These are phyloP conservation scores for Citrus cavaleriei DNA, from an alignment of 345 rosid genomes.

Conservation along the genomic window DNA sequence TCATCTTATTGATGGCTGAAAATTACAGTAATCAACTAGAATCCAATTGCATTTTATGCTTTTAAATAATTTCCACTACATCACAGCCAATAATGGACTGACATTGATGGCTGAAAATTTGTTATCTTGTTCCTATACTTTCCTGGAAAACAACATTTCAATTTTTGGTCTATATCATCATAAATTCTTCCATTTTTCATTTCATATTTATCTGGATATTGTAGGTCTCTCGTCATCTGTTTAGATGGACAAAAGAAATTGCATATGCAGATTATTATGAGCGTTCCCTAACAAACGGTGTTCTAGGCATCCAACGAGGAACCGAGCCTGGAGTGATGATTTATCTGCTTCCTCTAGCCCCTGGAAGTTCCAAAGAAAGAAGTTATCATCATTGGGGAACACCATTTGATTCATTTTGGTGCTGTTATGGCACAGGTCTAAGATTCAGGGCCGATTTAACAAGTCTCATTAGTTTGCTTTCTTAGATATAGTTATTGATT, in stretches of 20 bases:
- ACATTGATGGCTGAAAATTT: neutral
- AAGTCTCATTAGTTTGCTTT: neutral
- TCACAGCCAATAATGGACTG: neutral
- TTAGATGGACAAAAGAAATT: conserved; percentile 50
- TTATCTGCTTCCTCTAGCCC: conserved; percentile 48
- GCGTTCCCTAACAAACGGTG: conserved; percentile 51
- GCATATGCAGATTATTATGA: conserved; percentile 57
- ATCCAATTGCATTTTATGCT: too few relatives aligned
- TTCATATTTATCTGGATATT: neutral
- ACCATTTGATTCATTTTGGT: conserved; percentile 41
- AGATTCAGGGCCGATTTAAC: neutral
- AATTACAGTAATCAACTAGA: too few relatives aligned
- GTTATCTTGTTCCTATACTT: neutral
- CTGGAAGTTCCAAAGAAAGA: conserved; percentile 40
- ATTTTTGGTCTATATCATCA: too few relatives aligned
- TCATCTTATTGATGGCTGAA: too few relatives aligned
- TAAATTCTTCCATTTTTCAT: neutral
- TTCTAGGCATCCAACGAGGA: conserved; percentile 50
- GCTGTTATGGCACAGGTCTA: conserved; percentile 59
- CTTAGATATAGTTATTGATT: too few relatives aligned
- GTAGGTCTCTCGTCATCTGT: conserved; percentile 51
- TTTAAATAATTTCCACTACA: too few relatives aligned
- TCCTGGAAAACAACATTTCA: neutral
- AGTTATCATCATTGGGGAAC: conserved; percentile 50
- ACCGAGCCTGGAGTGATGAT: conserved; percentile 51